These are phyloP conservation scores for Exophiala viscosa DNA, from an alignment of 2,329 filamentous ascomycete genomes.

Conservation along the genomic window DNA sequence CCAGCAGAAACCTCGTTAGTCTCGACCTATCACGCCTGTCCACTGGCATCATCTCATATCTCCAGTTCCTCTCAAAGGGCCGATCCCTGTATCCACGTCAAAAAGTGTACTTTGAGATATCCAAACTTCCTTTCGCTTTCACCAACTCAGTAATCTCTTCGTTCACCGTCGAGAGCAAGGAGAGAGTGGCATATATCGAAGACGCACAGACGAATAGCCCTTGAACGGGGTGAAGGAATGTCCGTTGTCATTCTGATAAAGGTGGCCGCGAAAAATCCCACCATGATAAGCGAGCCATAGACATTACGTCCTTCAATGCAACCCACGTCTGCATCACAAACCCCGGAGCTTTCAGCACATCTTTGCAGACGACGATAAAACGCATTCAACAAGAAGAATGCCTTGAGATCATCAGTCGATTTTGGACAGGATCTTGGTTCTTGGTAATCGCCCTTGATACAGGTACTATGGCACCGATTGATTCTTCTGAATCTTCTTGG, in stretches of 20 bases:
- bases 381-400: neutral
- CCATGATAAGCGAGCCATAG: slow-evolving; percentile 2
- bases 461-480: slow-evolving; percentile 10
- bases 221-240: too few relatives aligned
- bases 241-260: too few relatives aligned
- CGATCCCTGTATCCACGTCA: neutral
- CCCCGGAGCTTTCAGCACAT: too few relatives aligned
- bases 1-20: too few relatives aligned
- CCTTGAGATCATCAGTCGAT: too few relatives aligned
- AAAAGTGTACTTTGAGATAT: neutral
- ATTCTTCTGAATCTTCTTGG: slow-evolving; percentile 37
- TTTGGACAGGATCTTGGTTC: too few relatives aligned
- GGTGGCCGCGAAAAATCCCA: too few relatives aligned
- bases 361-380: too few relatives aligned
- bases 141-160: neutral
- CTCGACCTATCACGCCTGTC: too few relatives aligned
- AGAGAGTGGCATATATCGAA: neutral
- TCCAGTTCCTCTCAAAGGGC: neutral
- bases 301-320: neutral
- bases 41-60: neutral
- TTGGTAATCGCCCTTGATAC: neutral
- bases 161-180: neutral
- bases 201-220: too few relatives aligned
- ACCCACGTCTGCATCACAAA: neutral
- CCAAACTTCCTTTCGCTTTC: neutral